Conservation (phyloP, 2,329 filamentous ascomycete genomes). For the Metarhizium robertsii region DNA sequence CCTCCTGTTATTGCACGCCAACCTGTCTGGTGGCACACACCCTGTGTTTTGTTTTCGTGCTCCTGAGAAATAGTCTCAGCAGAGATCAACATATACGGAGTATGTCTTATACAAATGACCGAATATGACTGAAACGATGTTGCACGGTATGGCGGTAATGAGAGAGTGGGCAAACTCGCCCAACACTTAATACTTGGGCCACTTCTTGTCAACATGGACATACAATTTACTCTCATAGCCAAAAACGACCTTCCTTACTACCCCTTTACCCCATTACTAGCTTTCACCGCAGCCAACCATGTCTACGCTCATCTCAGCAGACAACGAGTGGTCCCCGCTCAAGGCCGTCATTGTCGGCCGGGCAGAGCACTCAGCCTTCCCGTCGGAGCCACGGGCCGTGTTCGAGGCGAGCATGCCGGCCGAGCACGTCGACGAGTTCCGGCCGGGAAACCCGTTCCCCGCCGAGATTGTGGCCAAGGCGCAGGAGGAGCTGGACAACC, state of each 20-base stretch:
- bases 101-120: too few relatives aligned
- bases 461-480: constrained; percentile 14
- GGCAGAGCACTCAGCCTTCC: constrained; percentile 15
- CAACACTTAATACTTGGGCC: too few relatives aligned
- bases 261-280: not conserved
- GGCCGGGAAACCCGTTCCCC: constrained; percentile 13
- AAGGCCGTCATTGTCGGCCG: constrained; percentile 17
- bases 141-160: too few relatives aligned
- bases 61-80: too few relatives aligned
- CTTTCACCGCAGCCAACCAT: not conserved
- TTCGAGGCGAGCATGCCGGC: constrained; percentile 13
- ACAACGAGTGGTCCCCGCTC: constrained; percentile 19
- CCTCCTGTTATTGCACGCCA: too few relatives aligned
- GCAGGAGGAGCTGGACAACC: constrained; percentile 14
- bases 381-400: constrained; percentile 14
- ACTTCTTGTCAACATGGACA: too few relatives aligned
- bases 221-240: too few relatives aligned
- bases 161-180: too few relatives aligned
- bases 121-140: too few relatives aligned
- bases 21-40: too few relatives aligned
- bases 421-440: constrained; percentile 8
- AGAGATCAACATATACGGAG: too few relatives aligned
- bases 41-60: too few relatives aligned
- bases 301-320: constrained; percentile 7
- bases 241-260: not conserved